These are phyloP conservation scores for Echinosophora koreensis DNA, from an alignment of 306 rosid species.

Conservation along the genomic window DNA sequence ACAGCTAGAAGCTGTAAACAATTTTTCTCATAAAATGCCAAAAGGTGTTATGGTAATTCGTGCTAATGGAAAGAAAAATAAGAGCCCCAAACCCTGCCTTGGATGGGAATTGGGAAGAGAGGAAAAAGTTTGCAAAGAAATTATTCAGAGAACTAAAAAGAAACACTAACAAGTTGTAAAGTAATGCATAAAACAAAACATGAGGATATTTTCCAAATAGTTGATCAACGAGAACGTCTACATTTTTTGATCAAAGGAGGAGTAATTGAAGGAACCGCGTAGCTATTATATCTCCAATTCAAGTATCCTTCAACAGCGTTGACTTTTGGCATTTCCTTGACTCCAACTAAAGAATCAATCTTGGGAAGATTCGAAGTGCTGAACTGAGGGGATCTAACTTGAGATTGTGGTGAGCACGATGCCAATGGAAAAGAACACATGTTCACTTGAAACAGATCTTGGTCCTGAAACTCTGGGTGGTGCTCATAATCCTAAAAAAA, in stretches of 20 bases:
- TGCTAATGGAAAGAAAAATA: no score
- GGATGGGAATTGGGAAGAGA: no score
- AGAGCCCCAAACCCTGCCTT: no score
- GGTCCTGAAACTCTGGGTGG: conserved; percentile 20
- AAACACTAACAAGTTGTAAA: background rate
- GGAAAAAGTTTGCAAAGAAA: background rate
- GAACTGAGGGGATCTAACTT: conserved; percentile 32
- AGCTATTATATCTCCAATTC: conserved; percentile 41
- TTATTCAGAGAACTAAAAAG: background rate
- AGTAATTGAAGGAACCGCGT: conserved; percentile 38
- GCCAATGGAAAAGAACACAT: conserved; percentile 36
- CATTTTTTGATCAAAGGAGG: conserved; percentile 47
- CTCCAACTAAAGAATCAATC: conserved; percentile 27
- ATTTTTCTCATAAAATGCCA: background rate
- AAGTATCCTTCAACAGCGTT: conserved; percentile 25
- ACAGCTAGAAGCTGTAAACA: background rate
- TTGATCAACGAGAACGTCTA: conserved; percentile 12
- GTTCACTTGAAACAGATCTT: conserved; percentile 37
- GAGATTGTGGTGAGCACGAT: conserved; percentile 43
- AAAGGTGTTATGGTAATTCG: no score
- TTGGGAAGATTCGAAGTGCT: conserved; percentile 17
- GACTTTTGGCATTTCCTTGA: conserved; percentile 33
- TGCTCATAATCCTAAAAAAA: conserved; percentile 47
- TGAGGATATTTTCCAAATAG: background rate
- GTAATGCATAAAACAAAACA: background rate